A percentile compares a stretch with the other conserved stretches of the same genome.
Conservation (phyloP, 164 flowering plant species). For the Magnolia officinalis region DNA sequence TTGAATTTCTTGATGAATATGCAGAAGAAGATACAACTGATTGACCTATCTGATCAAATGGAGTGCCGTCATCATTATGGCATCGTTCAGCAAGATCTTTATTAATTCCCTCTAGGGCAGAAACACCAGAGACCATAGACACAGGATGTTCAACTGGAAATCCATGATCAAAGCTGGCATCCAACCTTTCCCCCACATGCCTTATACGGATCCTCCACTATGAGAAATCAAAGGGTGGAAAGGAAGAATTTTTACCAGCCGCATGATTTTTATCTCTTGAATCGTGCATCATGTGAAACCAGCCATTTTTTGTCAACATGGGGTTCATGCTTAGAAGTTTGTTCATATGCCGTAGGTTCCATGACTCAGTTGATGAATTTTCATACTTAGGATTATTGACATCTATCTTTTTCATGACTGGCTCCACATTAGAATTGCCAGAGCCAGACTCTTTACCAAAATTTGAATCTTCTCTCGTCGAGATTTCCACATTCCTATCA, state of each 20-base stretch:
- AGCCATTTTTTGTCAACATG: conserved; percentile 38
- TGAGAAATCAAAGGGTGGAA: conserved; percentile 65
- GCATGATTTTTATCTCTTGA: conserved; percentile 20
- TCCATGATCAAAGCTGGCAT: conserved; percentile 12
- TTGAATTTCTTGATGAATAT: conserved; percentile 16
- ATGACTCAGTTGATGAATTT: conserved; percentile 20
- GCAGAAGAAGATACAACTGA: not conserved
- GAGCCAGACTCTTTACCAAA: conserved; percentile 13
- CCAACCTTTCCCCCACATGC: conserved; percentile 25
- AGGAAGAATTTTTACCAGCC: conserved; percentile 12
- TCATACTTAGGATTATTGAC: conserved; percentile 15
- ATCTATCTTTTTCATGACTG: conserved; percentile 15
- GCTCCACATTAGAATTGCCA: conserved; percentile 14
- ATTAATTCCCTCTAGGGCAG: conserved; percentile 19
- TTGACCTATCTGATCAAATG: conserved; percentile 13
- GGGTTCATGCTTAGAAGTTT: conserved; percentile 62
- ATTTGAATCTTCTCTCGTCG: conserved; percentile 13
- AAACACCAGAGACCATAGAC: conserved; percentile 15
- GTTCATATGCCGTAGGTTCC: conserved; percentile 24
- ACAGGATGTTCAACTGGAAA: conserved; percentile 18
- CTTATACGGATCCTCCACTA: conserved; percentile 51
- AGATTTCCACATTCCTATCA: conserved; percentile 9
- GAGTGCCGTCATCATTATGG: conserved; percentile 13
- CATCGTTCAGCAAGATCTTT: conserved; percentile 7
- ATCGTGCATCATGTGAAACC: conserved; percentile 18